Percentiles rank a stretch among this genome's conserved stretches.
These are phyloP conservation scores for Xylaria sp. DNA, from an alignment of 495 filamentous ascomycete genomes.

Conservation along the genomic window DNA sequence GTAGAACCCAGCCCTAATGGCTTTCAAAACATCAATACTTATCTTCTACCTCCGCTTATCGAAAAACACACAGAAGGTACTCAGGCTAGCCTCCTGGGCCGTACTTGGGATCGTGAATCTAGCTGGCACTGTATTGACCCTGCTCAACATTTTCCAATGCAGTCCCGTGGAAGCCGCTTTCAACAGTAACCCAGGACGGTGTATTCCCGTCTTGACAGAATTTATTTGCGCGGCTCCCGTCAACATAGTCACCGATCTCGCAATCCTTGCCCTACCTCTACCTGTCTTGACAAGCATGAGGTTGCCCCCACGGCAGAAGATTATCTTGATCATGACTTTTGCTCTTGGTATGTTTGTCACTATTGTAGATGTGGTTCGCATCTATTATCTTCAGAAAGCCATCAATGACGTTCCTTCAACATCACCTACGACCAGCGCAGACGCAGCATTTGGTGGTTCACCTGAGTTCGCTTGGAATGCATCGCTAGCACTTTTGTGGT, in stretches of 20 bases:
- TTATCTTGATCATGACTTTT: constrained; percentile 83
- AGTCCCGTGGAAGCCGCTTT: constrained; percentile 70
- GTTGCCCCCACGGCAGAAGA: constrained; percentile 82
- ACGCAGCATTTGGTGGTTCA: constrained; percentile 44
- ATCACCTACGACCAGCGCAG: constrained; percentile 35
- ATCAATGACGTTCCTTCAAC: constrained; percentile 42
- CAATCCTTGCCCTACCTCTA: constrained; percentile 83
- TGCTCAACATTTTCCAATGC: constrained; percentile 91
- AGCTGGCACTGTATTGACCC: constrained; percentile 77
- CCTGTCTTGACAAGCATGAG: constrained; percentile 87
- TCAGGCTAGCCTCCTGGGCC: constrained; percentile 72
- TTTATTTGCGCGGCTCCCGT: constrained; percentile 85
- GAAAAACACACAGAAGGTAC: constrained; percentile 70
- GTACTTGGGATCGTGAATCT: constrained; percentile 77
- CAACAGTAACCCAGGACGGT: constrained; percentile 57
- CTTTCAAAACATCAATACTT: constrained; percentile 89
- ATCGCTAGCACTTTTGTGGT: constrained; percentile 90
- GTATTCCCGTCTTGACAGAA: constrained; percentile 78
- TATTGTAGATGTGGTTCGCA: constrained; percentile 85
- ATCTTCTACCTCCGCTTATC: constrained; percentile 85
- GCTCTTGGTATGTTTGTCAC: constrained; percentile 84
- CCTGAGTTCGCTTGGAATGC: constrained; percentile 70
- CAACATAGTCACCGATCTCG: constrained; percentile 85
- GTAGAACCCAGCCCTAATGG: constrained; percentile 88
- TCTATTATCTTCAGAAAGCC: constrained; percentile 87